Evolutionary conservation across 2,329 filamentous ascomycete species (phyloP), one percentile per base, ranked within the genome.

Genomic region (Paraphoma sp.): DNA sequence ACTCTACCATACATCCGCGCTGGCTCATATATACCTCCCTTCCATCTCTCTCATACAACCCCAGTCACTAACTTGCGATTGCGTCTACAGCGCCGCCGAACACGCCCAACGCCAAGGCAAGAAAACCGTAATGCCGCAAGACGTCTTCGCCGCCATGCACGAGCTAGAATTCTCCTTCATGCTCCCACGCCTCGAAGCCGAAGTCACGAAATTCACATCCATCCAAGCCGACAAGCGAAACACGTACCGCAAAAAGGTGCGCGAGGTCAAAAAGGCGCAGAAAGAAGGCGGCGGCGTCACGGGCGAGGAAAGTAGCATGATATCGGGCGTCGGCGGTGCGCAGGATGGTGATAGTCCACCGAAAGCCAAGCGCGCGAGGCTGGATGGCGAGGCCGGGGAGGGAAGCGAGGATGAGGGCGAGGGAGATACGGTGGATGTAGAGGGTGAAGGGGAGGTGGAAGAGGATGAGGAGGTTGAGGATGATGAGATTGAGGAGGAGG

Each of bases 111-210:
- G 79, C 47, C 83, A 84, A n/a, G 85, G 85, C 72, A 90, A 92
- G 73, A 93, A 93, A 80, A 94, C 90, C 0, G 89, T 95, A 65
- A 84, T 86, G 67, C 89, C 90, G 0, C 83, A 84, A 41, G 90
- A 94, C 71, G 89, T 95, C 41, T 87, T 93, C 70, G 87, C 87
- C 48, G 91, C 90, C 0, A 82, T 95, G 45, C 87, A 90, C n/a
- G 88, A 91, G 38, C 85, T 88, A 45, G 91, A 94, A 73, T 91
- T 91, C 60, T 83, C 84, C 47, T 83, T 82, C n/a, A 93, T 93
- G 72, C 80, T 92, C 53, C 84, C 86, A 12, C 82, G 87, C 33
- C 80, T 94, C 31, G 89, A 94, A 75, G 88, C 87, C 6, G 91
- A 94, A 76, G 89, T 93, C 72, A 85, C 86, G 42, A 92, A 90